Percentiles rank a stretch among this genome's conserved stretches.
Evolutionary conservation across 305 asterid genomes (phyloP).

Genomic region (Fraxinus greggii): DNA sequence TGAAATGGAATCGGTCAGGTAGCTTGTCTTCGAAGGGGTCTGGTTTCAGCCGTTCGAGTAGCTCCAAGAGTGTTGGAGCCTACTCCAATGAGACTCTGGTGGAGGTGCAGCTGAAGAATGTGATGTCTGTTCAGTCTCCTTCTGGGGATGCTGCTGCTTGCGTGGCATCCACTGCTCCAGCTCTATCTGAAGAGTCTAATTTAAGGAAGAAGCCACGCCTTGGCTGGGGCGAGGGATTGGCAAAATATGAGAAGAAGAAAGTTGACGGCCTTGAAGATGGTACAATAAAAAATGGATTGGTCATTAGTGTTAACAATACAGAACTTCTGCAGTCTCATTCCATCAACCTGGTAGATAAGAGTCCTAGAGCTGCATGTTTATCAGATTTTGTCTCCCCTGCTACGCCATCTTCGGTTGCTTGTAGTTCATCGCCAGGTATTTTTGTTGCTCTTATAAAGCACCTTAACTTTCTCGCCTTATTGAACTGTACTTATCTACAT

Average conservation of each 20-base stretch:
- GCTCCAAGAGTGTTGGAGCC: slow-evolving; percentile 67
- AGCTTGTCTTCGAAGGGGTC: slow-evolving; percentile 82
- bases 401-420: slow-evolving; percentile 75
- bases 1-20: slow-evolving; percentile 81
- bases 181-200: slow-evolving; percentile 57
- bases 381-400: slow-evolving; percentile 68
- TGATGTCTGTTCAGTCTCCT: slow-evolving; percentile 51
- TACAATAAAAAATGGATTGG: slow-evolving; percentile 38
- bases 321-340: slow-evolving; percentile 48
- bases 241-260: slow-evolving; percentile 90
- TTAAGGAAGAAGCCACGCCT: slow-evolving; percentile 95
- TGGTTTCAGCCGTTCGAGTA: slow-evolving; percentile 64
- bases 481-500: not conserved
- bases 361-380: slow-evolving; percentile 53
- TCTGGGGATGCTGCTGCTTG: slow-evolving; percentile 40
- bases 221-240: slow-evolving; percentile 98
- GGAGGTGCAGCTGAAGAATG: slow-evolving; percentile 52
- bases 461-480: not conserved
- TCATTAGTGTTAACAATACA: slow-evolving; percentile 36
- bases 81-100: slow-evolving; percentile 52
- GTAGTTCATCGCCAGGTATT: slow-evolving; percentile 89
- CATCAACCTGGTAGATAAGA: slow-evolving; percentile 48
- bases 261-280: slow-evolving; percentile 70
- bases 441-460: not conserved
- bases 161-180: slow-evolving; percentile 44